These are phyloP conservation scores for Xerocomus amazonicus DNA, from an alignment of 1,284 basidiomycete genomes.

Conservation along the genomic window DNA sequence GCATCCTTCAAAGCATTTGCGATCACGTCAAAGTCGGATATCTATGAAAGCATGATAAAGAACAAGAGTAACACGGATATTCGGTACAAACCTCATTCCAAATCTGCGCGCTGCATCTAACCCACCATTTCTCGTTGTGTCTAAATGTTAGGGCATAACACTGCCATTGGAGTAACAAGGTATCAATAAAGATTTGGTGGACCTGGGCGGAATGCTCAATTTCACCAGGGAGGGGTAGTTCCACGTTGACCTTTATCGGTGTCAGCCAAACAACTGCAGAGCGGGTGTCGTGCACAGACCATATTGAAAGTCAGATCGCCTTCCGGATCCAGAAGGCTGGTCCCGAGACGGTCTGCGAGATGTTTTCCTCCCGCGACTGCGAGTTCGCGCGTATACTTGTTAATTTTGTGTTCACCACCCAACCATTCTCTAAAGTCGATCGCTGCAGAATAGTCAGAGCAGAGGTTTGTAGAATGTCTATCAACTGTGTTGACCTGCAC, in stretches of 20 bases:
- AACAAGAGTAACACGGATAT: not conserved
- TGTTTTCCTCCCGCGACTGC: slow-evolving; percentile 70
- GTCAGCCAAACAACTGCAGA: not conserved
- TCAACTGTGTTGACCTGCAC: slow-evolving; percentile 43
- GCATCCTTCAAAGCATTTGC: slow-evolving; percentile 27
- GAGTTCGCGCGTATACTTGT: slow-evolving; percentile 70
- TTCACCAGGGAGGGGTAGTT: slow-evolving; percentile 46
- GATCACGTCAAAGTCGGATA: slow-evolving; percentile 32
- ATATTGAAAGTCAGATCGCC: slow-evolving; percentile 72
- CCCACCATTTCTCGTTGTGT: slow-evolving; percentile 70
- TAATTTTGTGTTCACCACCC: slow-evolving; percentile 81
- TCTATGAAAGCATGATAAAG: slow-evolving; percentile 11
- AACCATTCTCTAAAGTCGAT: slow-evolving; percentile 77
- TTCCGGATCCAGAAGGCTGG: slow-evolving; percentile 56
- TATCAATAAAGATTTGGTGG: slow-evolving; percentile 33
- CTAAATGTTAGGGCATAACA: slow-evolving; percentile 37
- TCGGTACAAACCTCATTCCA: slow-evolving; percentile 61
- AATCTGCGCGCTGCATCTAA: slow-evolving; percentile 67
- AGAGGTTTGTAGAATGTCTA: slow-evolving; percentile 7
- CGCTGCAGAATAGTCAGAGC: slow-evolving; percentile 41
- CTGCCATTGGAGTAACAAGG: slow-evolving; percentile 41
- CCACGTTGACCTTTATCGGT: slow-evolving; percentile 44
- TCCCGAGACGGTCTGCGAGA: slow-evolving; percentile 64
- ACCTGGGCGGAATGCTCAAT: slow-evolving; percentile 34
- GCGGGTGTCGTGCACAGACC: slow-evolving; percentile 43